Evolutionary conservation across 805 yeast species (phyloP), one percentile per base, ranked within the genome.

Genomic region (Wickerhamomyces bisporus): DNA sequence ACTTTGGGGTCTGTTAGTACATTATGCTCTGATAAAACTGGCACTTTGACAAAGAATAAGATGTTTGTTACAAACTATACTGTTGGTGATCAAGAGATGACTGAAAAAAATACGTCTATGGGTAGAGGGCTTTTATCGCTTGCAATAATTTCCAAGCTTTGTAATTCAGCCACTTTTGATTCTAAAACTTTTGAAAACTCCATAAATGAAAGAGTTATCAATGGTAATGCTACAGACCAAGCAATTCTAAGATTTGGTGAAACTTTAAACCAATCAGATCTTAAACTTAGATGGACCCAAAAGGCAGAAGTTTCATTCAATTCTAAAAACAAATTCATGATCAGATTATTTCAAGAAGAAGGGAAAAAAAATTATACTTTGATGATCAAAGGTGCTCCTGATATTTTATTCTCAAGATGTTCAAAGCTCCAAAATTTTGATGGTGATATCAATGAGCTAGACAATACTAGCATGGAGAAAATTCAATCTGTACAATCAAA

Each of bases 1-100:
- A 76, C 81, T 14, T 60, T 77, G 45, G 83, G 81, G 13, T 66
- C 75, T 13, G 73, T 75, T 17, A 71, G 72, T 49, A 76, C 53
- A 36, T 47, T 66, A 26, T 66, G 70, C 43, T 61, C 64, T 21
- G 72, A 66, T 41, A 66, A 66, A 41, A 66, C 72, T 6, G 72
- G 72, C 13, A 66, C 72, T 5, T 57, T 75, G 34, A 75, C 81
- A 20, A 63, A 71, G 45, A 74, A 74, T 50, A 62, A 64, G 40
- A 72, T 74, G 74, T 42, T 56, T 21, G 72, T 67, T 2, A 64
- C 66, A 2, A 48, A 57, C 32, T 35, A 43, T 25, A 23, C 33
- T 17, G 35, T 41, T 30, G 48, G 45, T 26, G 34, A 24, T 16
- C 35, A 26, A 12, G 39, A 35, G 4, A 32, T 27, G 4, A 24